phyloP scores from a whole-genome alignment of 257 asterid genomes.

The Marsdenia floribunda region DNA sequence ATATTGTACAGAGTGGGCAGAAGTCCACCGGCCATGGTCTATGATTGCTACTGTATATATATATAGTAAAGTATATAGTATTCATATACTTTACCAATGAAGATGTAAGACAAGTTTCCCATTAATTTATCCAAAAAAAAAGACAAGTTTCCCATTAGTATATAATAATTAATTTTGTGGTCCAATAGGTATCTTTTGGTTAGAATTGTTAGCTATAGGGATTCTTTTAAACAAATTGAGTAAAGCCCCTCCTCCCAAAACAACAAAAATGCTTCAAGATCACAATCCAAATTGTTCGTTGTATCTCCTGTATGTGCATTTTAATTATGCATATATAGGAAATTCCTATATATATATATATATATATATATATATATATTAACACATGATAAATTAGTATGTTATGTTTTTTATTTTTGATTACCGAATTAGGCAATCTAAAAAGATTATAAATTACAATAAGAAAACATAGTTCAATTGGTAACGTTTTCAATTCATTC shows the following conservation, averaged over 20 bases:
- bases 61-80: too few relatives aligned
- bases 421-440: too few relatives aligned
- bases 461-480: too few relatives aligned
- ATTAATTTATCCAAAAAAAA: too few relatives aligned
- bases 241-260: not conserved
- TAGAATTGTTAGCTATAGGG: not conserved
- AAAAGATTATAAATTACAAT: too few relatives aligned
- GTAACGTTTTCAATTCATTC: too few relatives aligned
- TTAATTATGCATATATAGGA: too few relatives aligned
- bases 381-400: too few relatives aligned
- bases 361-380: too few relatives aligned
- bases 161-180: conserved; percentile 8
- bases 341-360: too few relatives aligned
- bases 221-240: not conserved
- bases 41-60: conserved; percentile 8
- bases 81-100: not conserved
- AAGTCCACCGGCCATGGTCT: conserved; percentile 19
- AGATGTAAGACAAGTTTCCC: conserved; percentile 6
- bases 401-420: too few relatives aligned
- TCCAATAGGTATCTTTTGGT: conserved; percentile 11
- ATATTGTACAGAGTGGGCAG: not conserved
- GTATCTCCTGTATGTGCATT: too few relatives aligned
- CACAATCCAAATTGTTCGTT: not conserved
- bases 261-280: not conserved
- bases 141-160: not conserved